Conservation (phyloP, 2,329 filamentous ascomycete genomes). For the Pestalotiopsis sp. region DNA sequence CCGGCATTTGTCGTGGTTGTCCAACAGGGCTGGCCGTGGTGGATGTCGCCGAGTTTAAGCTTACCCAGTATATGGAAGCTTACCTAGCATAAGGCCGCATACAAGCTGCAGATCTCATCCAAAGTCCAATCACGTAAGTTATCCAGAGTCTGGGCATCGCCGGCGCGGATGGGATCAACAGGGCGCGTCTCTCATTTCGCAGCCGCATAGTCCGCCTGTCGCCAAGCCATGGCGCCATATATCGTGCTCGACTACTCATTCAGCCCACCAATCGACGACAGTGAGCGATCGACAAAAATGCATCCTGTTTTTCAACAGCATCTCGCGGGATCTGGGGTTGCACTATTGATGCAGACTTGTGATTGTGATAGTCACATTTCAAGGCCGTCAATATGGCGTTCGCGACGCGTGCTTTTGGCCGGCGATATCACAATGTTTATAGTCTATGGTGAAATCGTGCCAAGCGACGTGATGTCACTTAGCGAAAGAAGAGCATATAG, state of each 20-base stretch:
- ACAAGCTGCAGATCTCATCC: neutral
- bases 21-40: neutral
- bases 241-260: constrained; percentile 1
- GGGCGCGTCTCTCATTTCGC: neutral
- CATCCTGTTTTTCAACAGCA: neutral
- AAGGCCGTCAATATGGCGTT: neutral
- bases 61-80: neutral
- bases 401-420: neutral
- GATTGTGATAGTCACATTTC: neutral
- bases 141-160: neutral
- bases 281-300: neutral
- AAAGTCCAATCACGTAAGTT: neutral
- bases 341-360: neutral
- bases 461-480: neutral
- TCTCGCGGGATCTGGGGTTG: neutral
- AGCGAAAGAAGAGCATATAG: neutral
- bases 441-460: neutral
- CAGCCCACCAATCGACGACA: neutral
- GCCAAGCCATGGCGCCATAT: constrained; percentile 6
- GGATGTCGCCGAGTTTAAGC: neutral
- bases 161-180: neutral
- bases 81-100: neutral
- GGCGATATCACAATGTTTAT: neutral
- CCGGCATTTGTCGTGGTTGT: neutral
- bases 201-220: neutral